Evolutionary conservation across 78 protist genomes (phyloP).

Genomic region (Pigoraptor vietnamica): DNA sequence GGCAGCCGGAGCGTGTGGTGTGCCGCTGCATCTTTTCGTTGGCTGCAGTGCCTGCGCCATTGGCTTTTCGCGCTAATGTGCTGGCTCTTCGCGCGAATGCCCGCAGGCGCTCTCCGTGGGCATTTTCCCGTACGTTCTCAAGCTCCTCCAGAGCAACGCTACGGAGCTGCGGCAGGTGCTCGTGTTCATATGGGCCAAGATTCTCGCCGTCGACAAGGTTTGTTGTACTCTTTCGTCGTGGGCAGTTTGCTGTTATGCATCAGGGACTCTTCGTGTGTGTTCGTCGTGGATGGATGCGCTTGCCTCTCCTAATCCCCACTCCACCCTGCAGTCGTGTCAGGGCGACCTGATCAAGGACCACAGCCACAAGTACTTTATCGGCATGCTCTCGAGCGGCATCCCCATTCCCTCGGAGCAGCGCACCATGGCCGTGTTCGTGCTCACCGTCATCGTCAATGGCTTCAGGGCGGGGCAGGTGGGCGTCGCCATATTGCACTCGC

Average conservation of each 20-base stretch:
- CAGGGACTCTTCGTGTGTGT: no score
- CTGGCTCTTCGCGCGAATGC: no score
- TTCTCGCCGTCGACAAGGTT: slow-evolving; percentile 37
- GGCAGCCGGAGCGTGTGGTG: no score
- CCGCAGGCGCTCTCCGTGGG: slow-evolving; percentile 85
- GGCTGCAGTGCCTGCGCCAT: not conserved
- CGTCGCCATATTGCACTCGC: no score
- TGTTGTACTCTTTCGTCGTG: no score
- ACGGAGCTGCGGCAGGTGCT: slow-evolving; percentile 68
- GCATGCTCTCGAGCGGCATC: not conserved
- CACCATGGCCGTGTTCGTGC: not conserved
- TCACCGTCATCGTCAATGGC: not conserved
- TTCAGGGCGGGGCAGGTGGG: not conserved
- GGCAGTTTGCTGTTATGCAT: no score
- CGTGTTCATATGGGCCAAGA: slow-evolving; percentile 85
- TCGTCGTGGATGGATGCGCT: no score
- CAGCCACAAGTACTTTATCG: slow-evolving; percentile 18
- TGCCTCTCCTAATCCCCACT: no score
- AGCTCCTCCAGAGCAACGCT: slow-evolving; percentile 72
- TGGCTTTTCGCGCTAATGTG: not conserved
- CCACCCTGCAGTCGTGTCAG: not conserved
- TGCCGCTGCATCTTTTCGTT: no score
- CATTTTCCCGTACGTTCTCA: slow-evolving; percentile 91
- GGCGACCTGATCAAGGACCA: slow-evolving; percentile 25
- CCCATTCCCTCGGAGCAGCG: not conserved